These are phyloP conservation scores for Diaporthe sp. DNA, from an alignment of 2,329 filamentous ascomycete genomes.

Conservation along the genomic window DNA sequence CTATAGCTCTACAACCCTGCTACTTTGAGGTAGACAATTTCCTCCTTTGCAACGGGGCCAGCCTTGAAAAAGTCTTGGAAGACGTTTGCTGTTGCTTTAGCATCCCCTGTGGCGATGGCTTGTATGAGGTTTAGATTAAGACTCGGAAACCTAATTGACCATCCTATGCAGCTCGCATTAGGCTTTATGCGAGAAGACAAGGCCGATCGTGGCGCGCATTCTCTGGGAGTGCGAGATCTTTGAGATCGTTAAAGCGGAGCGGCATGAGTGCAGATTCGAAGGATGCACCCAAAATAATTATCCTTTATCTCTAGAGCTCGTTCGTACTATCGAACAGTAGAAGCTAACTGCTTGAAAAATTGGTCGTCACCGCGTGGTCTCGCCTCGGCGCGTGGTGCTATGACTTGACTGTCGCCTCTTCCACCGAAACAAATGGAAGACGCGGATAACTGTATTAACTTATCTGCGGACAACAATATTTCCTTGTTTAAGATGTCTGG, in stretches of 20 bases:
- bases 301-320: neutral
- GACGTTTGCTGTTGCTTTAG: neutral
- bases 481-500: neutral
- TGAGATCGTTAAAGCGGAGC: neutral
- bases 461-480: neutral
- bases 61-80: neutral
- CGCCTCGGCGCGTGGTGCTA: neutral
- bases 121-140: neutral
- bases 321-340: neutral
- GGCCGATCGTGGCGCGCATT: neutral
- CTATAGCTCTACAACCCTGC: neutral
- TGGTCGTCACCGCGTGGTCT: neutral
- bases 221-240: neutral
- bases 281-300: neutral
- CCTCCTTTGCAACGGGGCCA: neutral
- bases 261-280: neutral
- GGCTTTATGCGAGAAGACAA: too few species aligned
- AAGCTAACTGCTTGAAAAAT: neutral
- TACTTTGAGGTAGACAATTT: neutral
- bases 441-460: neutral
- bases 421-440: neutral
- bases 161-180: too few species aligned
- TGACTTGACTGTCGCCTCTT: neutral
- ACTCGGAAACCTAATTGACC: neutral
- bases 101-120: neutral